These are phyloP conservation scores for Rhizopus delemar DNA, from an alignment of 371 early-diverging fungal genomes.

Conservation along the genomic window DNA sequence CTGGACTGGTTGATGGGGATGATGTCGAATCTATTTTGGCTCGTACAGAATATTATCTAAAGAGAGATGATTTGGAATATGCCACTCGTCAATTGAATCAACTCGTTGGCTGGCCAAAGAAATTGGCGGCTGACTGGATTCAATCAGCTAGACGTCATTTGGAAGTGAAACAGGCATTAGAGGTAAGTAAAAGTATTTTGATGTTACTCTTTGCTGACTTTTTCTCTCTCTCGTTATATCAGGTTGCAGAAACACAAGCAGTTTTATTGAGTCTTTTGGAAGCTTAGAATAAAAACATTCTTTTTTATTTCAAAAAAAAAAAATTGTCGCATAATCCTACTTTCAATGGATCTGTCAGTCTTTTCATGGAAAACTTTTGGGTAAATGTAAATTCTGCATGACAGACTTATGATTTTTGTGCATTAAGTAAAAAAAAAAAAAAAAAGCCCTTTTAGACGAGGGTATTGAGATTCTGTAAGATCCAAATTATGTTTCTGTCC, in stretches of 20 bases:
- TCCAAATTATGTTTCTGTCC: neutral
- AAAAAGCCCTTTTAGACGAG: neutral
- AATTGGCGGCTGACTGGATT: conserved; percentile 86
- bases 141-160: conserved; percentile 74
- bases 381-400: neutral
- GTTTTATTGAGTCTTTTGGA: conserved; percentile 59
- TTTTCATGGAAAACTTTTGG: neutral
- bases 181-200: conserved; percentile 62
- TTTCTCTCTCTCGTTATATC: conserved; percentile 6
- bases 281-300: conserved; percentile 28
- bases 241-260: conserved; percentile 66
- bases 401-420: neutral
- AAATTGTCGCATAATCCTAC: neutral
- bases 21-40: conserved; percentile 85
- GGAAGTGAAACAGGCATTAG: conserved; percentile 83
- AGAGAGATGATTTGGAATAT: conserved; percentile 73
- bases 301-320: conserved; percentile 2
- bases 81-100: conserved; percentile 90
- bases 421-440: neutral
- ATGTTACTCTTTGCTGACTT: neutral
- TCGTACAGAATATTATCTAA: conserved; percentile 72
- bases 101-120: conserved; percentile 87
- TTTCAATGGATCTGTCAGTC: neutral
- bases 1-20: conserved; percentile 80
- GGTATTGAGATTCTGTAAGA: neutral